Evolutionary conservation across 2,329 filamentous ascomycete species (phyloP), one percentile per base, ranked within the genome.

Genomic region (Sporothrix sp.): DNA sequence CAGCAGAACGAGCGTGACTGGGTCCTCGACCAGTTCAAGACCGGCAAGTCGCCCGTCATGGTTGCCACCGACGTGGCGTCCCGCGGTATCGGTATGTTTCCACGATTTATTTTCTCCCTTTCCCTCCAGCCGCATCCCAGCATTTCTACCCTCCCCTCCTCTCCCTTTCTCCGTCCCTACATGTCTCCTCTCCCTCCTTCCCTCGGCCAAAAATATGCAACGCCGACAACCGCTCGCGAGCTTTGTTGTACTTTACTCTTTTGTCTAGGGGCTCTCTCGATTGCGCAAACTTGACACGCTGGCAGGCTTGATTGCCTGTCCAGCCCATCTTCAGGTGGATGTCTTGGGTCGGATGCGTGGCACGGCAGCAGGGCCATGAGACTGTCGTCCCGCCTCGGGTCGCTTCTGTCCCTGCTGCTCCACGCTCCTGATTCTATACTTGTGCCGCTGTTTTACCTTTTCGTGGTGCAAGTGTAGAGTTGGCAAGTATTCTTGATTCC

Each of bases 11-110:
- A 98, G 76, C 90, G 93, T 75, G 93, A 97, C 71, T 97, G 93
- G 89, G 93, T 97, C 63, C 78, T 98, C 67, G 94, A 97, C 71
- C 91, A 97, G 71, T 98, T 98, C 82, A 98, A 97, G 83, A 87
- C 87, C 59, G 90, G 89, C 73, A 96, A 97, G 79, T 95, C 89
- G 75, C 93, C 93, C 67, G 95, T 98, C 82, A 95, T 98, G 90
- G 93, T 98, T 75, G 93, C 93, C 74, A 98, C 93, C 60, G 93
- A 97, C 67, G 93, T 98, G 73, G 93, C 93, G 74, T 97, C 93
- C 67, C 93, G 93, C 90, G 93, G 93, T 88, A 96, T 98, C 74
- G 93, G 93, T 96, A 94, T 95, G 89, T 91, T 85, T 21, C n/a
- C 21, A n/a, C n/a, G n/a, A n/a, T n/a, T 28, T 72, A 73, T 72